A percentile compares a stretch with the other conserved stretches of the same genome.
phyloP scores from a whole-genome alignment of 257 asterid species.

The Capsicum rhomboideum region DNA sequence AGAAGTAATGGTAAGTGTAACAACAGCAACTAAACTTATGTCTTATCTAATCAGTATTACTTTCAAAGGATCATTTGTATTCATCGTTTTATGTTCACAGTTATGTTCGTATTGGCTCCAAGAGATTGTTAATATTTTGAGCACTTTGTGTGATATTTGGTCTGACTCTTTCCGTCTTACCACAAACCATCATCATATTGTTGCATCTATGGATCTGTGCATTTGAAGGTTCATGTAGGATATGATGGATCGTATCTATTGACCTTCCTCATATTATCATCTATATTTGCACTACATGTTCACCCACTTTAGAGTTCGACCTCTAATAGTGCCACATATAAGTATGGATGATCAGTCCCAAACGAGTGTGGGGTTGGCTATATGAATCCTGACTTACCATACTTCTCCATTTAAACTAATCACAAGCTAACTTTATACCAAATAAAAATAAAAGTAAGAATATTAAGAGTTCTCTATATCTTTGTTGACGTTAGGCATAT shows the following conservation, averaged over 20 bases:
- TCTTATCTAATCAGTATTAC: background rate
- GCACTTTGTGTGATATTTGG: background rate
- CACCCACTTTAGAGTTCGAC: background rate
- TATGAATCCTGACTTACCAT: background rate
- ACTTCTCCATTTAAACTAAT: background rate
- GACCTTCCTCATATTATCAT: background rate
- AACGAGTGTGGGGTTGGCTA: background rate
- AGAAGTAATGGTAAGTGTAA: background rate
- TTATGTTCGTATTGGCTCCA: background rate
- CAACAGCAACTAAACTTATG: background rate
- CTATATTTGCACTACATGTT: background rate
- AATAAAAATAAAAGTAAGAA: background rate
- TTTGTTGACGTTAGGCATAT: background rate
- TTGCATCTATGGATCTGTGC: background rate
- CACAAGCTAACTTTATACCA: background rate
- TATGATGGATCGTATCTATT: too few species aligned
- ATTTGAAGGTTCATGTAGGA: background rate
- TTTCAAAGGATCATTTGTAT: background rate
- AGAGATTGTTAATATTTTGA: background rate
- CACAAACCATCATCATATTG: background rate
- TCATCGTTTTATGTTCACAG: background rate
- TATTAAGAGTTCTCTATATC: background rate
- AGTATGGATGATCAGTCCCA: background rate
- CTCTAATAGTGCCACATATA: background rate
- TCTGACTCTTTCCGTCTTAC: background rate